phyloP scores from a whole-genome alignment of 2,329 filamentous ascomycete species.

The Chrysoporthe puriensis region DNA sequence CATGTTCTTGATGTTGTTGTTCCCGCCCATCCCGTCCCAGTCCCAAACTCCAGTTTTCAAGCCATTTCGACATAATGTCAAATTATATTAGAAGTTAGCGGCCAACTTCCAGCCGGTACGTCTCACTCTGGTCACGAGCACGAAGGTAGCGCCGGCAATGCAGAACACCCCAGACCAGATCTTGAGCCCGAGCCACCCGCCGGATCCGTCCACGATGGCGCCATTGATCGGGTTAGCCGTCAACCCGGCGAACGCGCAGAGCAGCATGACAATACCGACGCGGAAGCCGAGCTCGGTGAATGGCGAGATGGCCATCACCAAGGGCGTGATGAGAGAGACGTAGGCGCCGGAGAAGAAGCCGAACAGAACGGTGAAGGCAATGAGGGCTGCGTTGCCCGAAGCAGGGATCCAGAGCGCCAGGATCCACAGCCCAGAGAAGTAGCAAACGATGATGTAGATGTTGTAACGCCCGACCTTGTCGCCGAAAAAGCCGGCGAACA shows the following conservation, averaged over 20 bases:
- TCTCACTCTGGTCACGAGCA: conserved; percentile 3
- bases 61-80: too few species aligned
- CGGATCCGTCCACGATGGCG: conserved; percentile 32
- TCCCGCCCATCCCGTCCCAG: neutral
- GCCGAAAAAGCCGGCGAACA: conserved; percentile 28
- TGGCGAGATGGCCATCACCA: conserved; percentile 52
- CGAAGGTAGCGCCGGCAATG: neutral
- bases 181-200: conserved; percentile 26
- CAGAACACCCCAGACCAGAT: conserved; percentile 24
- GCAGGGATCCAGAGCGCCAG: conserved; percentile 40
- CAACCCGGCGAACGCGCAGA: conserved; percentile 59
- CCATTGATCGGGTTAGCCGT: conserved; percentile 62
- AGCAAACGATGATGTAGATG: conserved; percentile 45
- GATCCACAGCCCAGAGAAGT: conserved; percentile 38
- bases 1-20: neutral
- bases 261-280: conserved; percentile 50
- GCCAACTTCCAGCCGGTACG: conserved; percentile 9
- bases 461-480: conserved; percentile 33
- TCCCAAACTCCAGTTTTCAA: too few species aligned
- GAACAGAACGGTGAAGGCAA: conserved; percentile 35
- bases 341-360: conserved; percentile 36
- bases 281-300: conserved; percentile 57
- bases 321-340: conserved; percentile 33
- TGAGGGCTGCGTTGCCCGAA: conserved; percentile 25
- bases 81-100: neutral